Conservation (phyloP, 78 protist species). For the Mantamonas sphyraenae region DNA sequence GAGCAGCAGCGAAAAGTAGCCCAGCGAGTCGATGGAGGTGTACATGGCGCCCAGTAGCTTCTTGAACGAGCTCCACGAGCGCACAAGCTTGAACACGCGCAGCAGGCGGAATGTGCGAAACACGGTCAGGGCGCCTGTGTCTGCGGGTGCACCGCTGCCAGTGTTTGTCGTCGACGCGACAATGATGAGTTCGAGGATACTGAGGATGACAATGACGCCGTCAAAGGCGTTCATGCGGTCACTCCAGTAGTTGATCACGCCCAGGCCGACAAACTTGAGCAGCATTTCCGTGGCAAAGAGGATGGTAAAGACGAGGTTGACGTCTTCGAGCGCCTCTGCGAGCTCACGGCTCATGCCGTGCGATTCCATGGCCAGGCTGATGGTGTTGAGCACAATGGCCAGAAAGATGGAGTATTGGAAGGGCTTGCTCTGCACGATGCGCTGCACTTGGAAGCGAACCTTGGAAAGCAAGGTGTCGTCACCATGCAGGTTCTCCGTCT, state of each 20-base stretch:
- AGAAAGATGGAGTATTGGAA: not conserved
- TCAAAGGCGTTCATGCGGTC: conserved; percentile 8
- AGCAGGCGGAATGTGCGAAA: conserved; percentile 34
- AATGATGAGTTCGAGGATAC: not conserved
- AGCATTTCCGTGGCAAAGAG: conserved; percentile 5
- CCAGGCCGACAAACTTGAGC: conserved; percentile 1
- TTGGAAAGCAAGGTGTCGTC: no score
- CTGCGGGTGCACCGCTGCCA: not conserved
- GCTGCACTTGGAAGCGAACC: no score
- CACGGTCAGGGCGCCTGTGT: conserved; percentile 1
- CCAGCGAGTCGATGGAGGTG: not conserved
- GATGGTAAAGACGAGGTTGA: not conserved
- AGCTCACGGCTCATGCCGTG: not conserved
- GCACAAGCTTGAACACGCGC: conserved; percentile 25
- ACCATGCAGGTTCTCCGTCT: no score
- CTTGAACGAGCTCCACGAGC: not conserved
- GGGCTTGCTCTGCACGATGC: not conserved
- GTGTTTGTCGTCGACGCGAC: no score
- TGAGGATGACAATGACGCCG: not conserved
- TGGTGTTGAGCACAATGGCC: conserved; percentile 1
- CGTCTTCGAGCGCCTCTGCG: not conserved
- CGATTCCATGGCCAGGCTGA: not conserved
- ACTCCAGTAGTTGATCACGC: not conserved
- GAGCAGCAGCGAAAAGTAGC: conserved; percentile 8
- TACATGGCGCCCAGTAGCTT: not conserved